Evolutionary conservation across 305 asterid genomes (phyloP).

Genomic region (Vinca major): DNA sequence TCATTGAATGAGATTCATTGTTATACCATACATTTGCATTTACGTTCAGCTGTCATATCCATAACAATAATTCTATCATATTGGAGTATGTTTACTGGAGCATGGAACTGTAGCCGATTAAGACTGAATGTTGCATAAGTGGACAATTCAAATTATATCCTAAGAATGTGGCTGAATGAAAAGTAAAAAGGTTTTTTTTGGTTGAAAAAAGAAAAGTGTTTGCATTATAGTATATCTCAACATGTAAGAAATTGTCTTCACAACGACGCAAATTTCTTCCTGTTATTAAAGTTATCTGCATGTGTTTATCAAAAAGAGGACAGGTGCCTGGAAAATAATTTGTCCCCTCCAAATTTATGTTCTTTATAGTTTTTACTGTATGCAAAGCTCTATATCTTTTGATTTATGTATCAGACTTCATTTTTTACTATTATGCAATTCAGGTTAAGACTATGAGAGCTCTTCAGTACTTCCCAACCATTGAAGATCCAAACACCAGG

Average conservation of each 20-base stretch:
- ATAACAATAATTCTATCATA: neutral
- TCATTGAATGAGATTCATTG: neutral
- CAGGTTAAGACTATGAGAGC: constrained; percentile 97
- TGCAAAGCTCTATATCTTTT: neutral
- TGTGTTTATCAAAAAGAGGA: neutral
- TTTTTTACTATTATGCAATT: constrained; percentile 2
- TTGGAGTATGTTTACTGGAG: neutral
- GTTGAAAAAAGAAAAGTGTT: neutral
- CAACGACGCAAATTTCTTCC: neutral
- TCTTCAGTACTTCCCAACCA: constrained; percentile 86
- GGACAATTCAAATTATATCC: neutral
- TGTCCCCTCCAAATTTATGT: neutral
- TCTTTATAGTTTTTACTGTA: neutral
- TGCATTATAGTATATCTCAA: neutral
- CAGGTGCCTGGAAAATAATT: no score
- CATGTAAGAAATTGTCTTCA: neutral
- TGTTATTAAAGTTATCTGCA: neutral
- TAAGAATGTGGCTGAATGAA: neutral
- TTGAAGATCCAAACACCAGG: constrained; percentile 87
- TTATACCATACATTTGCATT: neutral
- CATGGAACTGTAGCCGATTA: neutral
- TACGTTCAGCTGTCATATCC: neutral
- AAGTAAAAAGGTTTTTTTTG: neutral
- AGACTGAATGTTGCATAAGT: neutral
- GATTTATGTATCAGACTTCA: constrained; percentile 12